Percentiles rank a stretch among this genome's conserved stretches.
These are phyloP conservation scores for Saccharomyces mikatae DNA, from an alignment of 805 yeast genomes.

Conservation along the genomic window DNA sequence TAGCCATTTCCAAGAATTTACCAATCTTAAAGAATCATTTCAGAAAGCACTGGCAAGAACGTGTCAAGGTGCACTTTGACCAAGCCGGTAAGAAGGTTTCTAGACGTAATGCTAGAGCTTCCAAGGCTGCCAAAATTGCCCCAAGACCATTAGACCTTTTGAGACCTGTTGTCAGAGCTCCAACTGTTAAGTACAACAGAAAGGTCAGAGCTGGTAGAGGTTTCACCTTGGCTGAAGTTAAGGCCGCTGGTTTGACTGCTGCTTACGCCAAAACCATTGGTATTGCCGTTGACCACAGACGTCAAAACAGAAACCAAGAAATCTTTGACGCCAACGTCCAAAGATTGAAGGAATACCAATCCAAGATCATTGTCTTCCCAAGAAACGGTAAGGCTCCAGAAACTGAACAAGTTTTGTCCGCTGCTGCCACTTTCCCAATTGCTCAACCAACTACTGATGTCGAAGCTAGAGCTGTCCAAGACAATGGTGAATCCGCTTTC, in stretches of 20 bases:
- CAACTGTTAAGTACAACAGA: constrained; percentile 97
- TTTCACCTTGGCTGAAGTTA: constrained; percentile 91
- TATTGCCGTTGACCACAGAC: constrained; percentile 97
- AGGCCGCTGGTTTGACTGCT: constrained; percentile 87
- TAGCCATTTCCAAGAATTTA: constrained; percentile 95
- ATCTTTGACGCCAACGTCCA: constrained; percentile 86
- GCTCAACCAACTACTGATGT: constrained; percentile 61
- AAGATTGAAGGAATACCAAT: constrained; percentile 88
- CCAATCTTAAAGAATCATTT: constrained; percentile 98
- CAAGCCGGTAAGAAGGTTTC: constrained; percentile 98
- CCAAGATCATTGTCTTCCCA: constrained; percentile 90
- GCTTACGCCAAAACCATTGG: constrained; percentile 96
- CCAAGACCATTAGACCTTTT: constrained; percentile 93
- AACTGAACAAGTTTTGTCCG: constrained; percentile 60
- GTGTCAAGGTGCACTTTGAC: constrained; percentile 98
- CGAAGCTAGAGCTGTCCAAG: constrained; percentile 78
- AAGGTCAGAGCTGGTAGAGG: constrained; percentile 98
- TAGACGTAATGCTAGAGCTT: constrained; percentile 85
- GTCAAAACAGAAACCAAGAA: constrained; percentile 94
- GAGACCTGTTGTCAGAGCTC: constrained; percentile 96
- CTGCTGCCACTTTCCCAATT: constrained; percentile 81
- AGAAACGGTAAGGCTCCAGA: constrained; percentile 75
- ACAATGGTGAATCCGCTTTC: constrained; percentile 70
- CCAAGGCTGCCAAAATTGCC: constrained; percentile 86
- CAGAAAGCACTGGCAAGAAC: constrained; percentile 99